Base-by-base conservation (phyloP, 2,329 filamentous ascomycete genomes). In the Bipolaris cookei region DNA sequence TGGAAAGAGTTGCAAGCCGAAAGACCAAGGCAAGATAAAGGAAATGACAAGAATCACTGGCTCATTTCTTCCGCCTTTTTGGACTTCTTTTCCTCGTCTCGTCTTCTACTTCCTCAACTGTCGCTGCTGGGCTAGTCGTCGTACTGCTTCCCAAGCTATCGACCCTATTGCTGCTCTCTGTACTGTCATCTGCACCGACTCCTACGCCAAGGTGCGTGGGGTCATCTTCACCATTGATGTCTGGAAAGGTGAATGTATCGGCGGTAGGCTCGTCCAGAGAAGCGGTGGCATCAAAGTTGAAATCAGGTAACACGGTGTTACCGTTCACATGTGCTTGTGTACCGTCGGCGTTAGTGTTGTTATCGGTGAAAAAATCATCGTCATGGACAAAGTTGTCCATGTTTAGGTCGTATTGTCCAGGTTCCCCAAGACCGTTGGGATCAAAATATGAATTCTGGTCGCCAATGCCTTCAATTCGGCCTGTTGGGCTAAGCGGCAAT, bases 401-500 rank as follows among this genome's bases (percentile, higher is more conserved):
- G 58, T 87, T 84, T 35, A 86, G 77, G 47, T 79, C 78, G 23
- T 73, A 77, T 14, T 72, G 67, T 0, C 70, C 73, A 1, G 74
- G 71, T 6, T 76, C 74, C 8, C 75, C 73, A 2, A 82, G 72
- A 13, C 59, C 63, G 2, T 56, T 56, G 14, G 73, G 73, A 28
- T 70, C 73, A 47, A 78, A 77, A 35, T 79, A 76, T 4, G 64
- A 66, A 35, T 42, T 42, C 7, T 46, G 39, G 0, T 72, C 70
- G 3, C 57, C 51, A 4, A 95, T 75, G 4, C 90, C 90, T 1
- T 91, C 90, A 34, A 96, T 90, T 14, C 85, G 84, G 4, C 91
- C 92, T 0, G 86, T 90, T 0, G 92, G 92, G 68, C 89, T 93
- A 11, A 96, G 82, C 0, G 92, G 92, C 6, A 90, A 88, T 6